Evolutionary conservation across 2,329 filamentous ascomycete genomes (phyloP), one percentile per base, ranked within the genome.

Genomic region (Pseudopyrenochaeta lycopersici): DNA sequence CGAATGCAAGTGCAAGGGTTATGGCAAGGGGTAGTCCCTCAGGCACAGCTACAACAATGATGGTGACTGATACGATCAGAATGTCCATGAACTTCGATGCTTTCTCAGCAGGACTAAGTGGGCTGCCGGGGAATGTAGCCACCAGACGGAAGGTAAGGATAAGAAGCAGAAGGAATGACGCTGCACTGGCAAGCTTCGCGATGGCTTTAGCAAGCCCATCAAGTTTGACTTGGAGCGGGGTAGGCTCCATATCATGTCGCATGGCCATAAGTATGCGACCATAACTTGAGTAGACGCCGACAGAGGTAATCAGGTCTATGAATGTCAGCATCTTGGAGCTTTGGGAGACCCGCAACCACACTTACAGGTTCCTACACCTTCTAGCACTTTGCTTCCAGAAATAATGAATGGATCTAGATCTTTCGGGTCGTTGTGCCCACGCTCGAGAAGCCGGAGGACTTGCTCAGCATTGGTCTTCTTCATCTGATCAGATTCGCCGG

Each of bases 381-480:
- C 89, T 0, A 86, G 85, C 5, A 93, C 86, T 60, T 91, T 91
- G 4, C 88, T 88, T 38, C 90, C 92, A 21, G 92, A 97, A 63
- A 96, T 90, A 66, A 97, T 91, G 72, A 93, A 94, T 0, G 90
- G 90, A 63, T 93, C 90, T 57, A 89, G 77, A 66, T 92, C 91
- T 78, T 82, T 81, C 27, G 88, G 75, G 11, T 80, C 80, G 46
- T 86, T 80, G 54, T 85, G 80, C 40, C 84, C 85, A 27, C 50
- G 81, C 57, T 87, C 82, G 60, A 89, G 87, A 2, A 85, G 81
- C 27, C 81, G 81, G 67, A 83, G 87, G 15, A 91, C 90, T 20
- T 89, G 87, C 27, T 86, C 84, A 1, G 82, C 87, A 2, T 84
- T 72, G 1, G 82, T 84, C 76, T 91, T 90, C 72, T 85, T 87